Conservation (phyloP, 495 filamentous ascomycete genomes). For the Pseudomonodictys pantanalensis region DNA sequence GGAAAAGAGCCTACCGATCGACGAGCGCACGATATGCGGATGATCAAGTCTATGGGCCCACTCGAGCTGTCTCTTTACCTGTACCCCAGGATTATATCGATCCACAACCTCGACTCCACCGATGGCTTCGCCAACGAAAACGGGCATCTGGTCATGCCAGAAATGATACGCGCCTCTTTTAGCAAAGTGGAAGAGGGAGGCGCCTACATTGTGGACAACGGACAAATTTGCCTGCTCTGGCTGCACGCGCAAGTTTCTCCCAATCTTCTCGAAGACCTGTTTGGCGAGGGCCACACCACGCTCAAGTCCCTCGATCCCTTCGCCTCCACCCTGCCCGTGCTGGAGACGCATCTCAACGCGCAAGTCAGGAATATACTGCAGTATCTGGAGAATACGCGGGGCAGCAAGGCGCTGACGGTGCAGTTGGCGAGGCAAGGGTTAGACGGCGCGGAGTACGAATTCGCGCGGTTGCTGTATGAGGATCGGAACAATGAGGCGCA, state of each 20-base stretch:
- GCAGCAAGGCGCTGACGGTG: slow-evolving; percentile 81
- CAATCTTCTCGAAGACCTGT: slow-evolving; percentile 86
- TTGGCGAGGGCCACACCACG: slow-evolving; percentile 71
- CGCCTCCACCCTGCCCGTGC: slow-evolving; percentile 63
- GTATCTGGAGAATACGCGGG: slow-evolving; percentile 75
- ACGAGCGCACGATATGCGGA: slow-evolving; percentile 83
- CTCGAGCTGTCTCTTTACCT: slow-evolving; percentile 87
- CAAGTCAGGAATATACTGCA: slow-evolving; percentile 92
- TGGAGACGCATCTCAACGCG: slow-evolving; percentile 91
- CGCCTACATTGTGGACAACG: slow-evolving; percentile 97
- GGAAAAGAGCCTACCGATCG: slow-evolving; percentile 90
- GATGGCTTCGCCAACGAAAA: slow-evolving; percentile 89
- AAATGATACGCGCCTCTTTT: slow-evolving; percentile 74
- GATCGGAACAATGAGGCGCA: slow-evolving; percentile 97
- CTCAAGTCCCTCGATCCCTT: slow-evolving; percentile 76
- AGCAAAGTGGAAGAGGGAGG: slow-evolving; percentile 89
- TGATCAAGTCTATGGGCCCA: slow-evolving; percentile 82
- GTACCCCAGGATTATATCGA: slow-evolving; percentile 86
- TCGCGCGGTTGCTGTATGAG: slow-evolving; percentile 84
- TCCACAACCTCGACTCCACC: slow-evolving; percentile 70
- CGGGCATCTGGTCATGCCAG: slow-evolving; percentile 69
- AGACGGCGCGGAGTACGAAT: slow-evolving; percentile 95
- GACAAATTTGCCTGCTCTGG: slow-evolving; percentile 87
- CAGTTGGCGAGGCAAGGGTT: slow-evolving; percentile 91
- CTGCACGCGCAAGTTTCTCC: slow-evolving; percentile 71